Base-by-base conservation (phyloP, 202 grass and related monocot genomes). In the Digitaria exilis region DNA sequence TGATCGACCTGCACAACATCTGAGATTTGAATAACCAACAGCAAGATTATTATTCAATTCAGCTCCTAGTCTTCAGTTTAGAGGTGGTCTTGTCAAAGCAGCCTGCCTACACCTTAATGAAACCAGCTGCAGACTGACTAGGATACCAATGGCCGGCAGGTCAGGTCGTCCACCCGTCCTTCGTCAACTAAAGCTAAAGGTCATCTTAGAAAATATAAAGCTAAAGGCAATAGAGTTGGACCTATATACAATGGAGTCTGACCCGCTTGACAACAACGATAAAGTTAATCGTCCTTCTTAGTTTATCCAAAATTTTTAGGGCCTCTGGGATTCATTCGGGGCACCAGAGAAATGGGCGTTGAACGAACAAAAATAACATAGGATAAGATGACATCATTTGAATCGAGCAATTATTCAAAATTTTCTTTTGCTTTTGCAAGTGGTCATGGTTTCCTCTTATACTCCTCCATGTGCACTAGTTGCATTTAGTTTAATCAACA, bases 111-210 rank as follows among this genome's bases (percentile, higher is more conserved):
- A 46, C 6, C 66, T 72, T 46, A 71, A 71, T 29, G 34, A 51
- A 51, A 21, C 28, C 48, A 52, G 29, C 1, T 73, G 71, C 48
- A 30, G 8, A 17, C 45, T 32, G 26, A 72, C 69, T 51, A 50
- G 69, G 68, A 72, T 72, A 72, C 26, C 18, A 18, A 51, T 51
- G 45, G 46, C 28, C 17, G 28, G 48, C 68, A 30, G 43, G 46
- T 55, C 49, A 73, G 51, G 29, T 39, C 30, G 37, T 39, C 37
- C 37, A 39, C 37, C 9, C 5, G 6, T 39, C 37, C 37, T 5
- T 39, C 37, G 29, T 74, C 70, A 78, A 57, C 14, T 78, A 65
- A 48, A 65, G 60, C 7, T 74, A 49, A 79, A 65, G 76, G 28
- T 5, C 39, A 13, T n/a, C 18, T 25, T 8, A 30, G 68, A 71